Conservation (phyloP, 129 eudicot genomes). For the Tanacetum coccineum region DNA sequence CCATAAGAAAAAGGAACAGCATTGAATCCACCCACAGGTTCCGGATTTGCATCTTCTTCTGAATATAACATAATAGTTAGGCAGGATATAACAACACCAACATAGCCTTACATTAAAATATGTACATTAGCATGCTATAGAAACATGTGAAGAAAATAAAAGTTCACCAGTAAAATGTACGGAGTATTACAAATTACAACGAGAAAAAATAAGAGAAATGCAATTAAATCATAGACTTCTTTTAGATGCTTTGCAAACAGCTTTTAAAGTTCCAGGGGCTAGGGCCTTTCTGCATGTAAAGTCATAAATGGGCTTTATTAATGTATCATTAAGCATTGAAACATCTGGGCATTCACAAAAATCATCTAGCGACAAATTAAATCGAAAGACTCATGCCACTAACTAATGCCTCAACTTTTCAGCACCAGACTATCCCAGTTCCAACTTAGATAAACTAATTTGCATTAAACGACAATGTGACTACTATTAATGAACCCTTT, state of each 20-base stretch:
- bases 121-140: background rate
- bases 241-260: constrained; percentile 6
- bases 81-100: constrained; percentile 9
- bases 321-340: too few relatives aligned
- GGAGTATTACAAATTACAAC: background rate
- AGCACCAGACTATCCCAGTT: background rate
- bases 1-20: constrained; percentile 76
- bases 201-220: background rate
- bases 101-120: background rate
- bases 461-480: too few relatives aligned
- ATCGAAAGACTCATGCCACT: background rate
- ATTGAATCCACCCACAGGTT: constrained; percentile 43
- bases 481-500: too few relatives aligned
- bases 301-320: background rate
- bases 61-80: constrained; percentile 15
- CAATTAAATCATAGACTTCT: background rate
- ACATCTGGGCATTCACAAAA: too few relatives aligned
- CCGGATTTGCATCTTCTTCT: constrained; percentile 49
- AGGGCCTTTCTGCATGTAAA: background rate
- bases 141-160: background rate
- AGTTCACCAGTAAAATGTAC: background rate
- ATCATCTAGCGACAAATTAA: background rate
- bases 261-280: background rate
- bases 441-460: too few relatives aligned
- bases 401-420: background rate